Conservation (phyloP, 257 asterid genomes). For the Nicotiana undulata region DNA sequence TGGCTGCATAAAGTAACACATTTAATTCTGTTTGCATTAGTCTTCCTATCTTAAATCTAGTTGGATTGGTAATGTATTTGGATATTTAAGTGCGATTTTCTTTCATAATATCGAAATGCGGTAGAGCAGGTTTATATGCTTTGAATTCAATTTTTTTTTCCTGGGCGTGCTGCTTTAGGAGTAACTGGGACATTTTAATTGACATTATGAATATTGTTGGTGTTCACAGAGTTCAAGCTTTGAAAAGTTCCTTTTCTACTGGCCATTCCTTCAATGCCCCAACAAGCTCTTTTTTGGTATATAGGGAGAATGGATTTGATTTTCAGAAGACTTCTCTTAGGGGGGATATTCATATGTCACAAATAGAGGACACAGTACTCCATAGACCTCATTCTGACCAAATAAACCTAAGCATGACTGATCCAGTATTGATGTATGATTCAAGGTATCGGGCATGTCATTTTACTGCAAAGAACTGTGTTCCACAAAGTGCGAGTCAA, state of each 20-base stretch:
- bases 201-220: background rate
- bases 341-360: slow-evolving; percentile 20
- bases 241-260: slow-evolving; percentile 25
- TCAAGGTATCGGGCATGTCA: slow-evolving; percentile 23
- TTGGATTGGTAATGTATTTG: background rate
- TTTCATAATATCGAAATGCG: background rate
- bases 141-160: background rate
- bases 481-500: slow-evolving; percentile 32
- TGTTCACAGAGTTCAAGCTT: slow-evolving; percentile 49
- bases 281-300: slow-evolving; percentile 15
- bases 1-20: background rate
- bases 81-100: background rate
- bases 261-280: slow-evolving; percentile 22
- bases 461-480: slow-evolving; percentile 20
- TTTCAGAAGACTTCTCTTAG: slow-evolving; percentile 26
- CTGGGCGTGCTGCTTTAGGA: background rate
- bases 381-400: slow-evolving; percentile 20
- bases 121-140: background rate
- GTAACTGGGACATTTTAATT: background rate
- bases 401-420: slow-evolving; percentile 15
- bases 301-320: slow-evolving; percentile 23
- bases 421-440: slow-evolving; percentile 24
- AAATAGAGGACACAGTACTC: slow-evolving; percentile 15
- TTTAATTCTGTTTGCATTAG: background rate
- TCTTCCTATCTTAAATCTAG: background rate